phyloP scores from a whole-genome alignment of 1,139 yeast species.

The Zygotorulaspora mrakii region DNA sequence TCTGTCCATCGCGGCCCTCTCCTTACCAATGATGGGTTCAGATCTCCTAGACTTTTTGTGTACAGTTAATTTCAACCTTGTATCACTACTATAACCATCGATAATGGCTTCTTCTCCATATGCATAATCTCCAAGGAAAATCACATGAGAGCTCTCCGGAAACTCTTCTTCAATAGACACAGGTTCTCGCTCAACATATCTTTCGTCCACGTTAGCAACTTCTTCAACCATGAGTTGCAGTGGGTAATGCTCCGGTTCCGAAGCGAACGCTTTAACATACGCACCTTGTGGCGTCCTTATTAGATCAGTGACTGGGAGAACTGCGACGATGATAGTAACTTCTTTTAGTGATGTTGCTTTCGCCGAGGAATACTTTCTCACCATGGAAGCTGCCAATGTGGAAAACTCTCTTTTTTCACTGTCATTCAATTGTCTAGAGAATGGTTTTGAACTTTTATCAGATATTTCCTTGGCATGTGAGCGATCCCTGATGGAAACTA shows the following conservation, averaged over 20 bases:
- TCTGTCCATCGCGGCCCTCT: slow-evolving; percentile 55
- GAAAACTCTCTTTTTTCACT: slow-evolving; percentile 45
- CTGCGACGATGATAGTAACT: slow-evolving; percentile 59
- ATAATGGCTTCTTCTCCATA: slow-evolving; percentile 83
- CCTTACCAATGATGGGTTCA: slow-evolving; percentile 62
- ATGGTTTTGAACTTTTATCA: slow-evolving; percentile 37
- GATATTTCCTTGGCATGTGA: slow-evolving; percentile 46
- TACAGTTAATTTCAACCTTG: slow-evolving; percentile 52
- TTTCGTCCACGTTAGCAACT: slow-evolving; percentile 66
- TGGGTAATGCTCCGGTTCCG: slow-evolving; percentile 58
- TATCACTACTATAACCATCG: slow-evolving; percentile 53
- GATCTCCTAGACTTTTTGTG: slow-evolving; percentile 48
- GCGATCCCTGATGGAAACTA: slow-evolving; percentile 60
- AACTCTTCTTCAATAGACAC: slow-evolving; percentile 76
- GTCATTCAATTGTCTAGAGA: slow-evolving; percentile 42
- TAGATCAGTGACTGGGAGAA: slow-evolving; percentile 75
- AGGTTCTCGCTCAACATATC: slow-evolving; percentile 72
- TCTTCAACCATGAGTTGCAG: slow-evolving; percentile 74
- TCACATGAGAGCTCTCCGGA: slow-evolving; percentile 66
- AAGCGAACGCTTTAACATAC: slow-evolving; percentile 60
- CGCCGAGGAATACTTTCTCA: slow-evolving; percentile 43
- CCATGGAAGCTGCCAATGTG: slow-evolving; percentile 37
- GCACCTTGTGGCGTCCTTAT: slow-evolving; percentile 71
- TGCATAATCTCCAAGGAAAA: slow-evolving; percentile 84
- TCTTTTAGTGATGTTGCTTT: slow-evolving; percentile 59